Evolutionary conservation across 1,139 yeast genomes (phyloP), one percentile per base, ranked within the genome.

Genomic region (Williopsis jadinii): DNA sequence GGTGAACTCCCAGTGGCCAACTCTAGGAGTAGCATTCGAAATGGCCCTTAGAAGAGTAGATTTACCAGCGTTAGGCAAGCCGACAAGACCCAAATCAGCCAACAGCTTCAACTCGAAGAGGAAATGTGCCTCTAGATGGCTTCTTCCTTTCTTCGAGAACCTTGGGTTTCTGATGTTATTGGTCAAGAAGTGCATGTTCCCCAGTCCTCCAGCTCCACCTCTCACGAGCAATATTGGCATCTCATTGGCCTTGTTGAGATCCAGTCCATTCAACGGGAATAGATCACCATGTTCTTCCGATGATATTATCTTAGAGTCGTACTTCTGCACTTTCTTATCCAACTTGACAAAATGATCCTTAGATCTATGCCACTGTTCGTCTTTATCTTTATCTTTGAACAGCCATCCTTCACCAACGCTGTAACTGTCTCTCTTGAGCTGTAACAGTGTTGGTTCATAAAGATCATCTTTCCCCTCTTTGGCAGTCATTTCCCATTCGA

Each of bases 1-100:
- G 1, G 98, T 92, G 58, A 92, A 92, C 58, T 85, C 95, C 97
- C 97, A 92, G 60, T 88, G 95, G 0, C 97, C 98, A 11, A 92
- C 87, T 45, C 88, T 68, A 2, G 98, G 97, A 44, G 82, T 71
- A 0, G 98, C 97, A 44, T 78, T 75, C 0, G 96, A 86, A 15
- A 92, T 87, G n/a, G 95, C 90, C 42, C 95, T 67, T 38, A 92
- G 63, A 29, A 92, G 68, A 0, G 97, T 87, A 2, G 95, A 86
- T 59, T 92, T 92, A 1, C 98, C 98, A 5, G 97, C 97, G 61
- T 92, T 92, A 1, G 98, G 98, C 27, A 92, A 67, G 0, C 98
- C 98, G 19, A 92, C 96, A 10, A 92, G 68, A 0, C 97, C 98
- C 46, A 92, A 64, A 60, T 92, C 97, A 0, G 98, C 98, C 45